These are phyloP conservation scores for Penicillium tannophilum DNA, from an alignment of 495 filamentous ascomycete genomes.

Conservation along the genomic window DNA sequence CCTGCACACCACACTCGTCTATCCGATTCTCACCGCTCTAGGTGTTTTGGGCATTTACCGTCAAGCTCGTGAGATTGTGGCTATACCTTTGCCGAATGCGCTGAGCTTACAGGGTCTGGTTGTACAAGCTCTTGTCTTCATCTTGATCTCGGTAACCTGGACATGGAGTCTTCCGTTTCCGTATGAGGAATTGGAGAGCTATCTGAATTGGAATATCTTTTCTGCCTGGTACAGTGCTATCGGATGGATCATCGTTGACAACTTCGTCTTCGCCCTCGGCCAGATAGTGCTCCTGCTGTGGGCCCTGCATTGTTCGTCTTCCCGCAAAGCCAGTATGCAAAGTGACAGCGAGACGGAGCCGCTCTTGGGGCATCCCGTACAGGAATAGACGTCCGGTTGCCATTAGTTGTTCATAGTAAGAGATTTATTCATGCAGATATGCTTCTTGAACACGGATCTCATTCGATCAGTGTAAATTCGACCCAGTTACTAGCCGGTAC, in stretches of 20 bases:
- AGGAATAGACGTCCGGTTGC: too few species aligned
- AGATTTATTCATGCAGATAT: not conserved
- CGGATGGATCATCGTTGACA: not conserved
- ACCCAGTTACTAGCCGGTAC: not conserved
- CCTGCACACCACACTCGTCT: too few species aligned
- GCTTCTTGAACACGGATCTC: not conserved
- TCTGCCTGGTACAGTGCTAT: not conserved
- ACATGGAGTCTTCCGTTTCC: not conserved
- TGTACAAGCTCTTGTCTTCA: not conserved
- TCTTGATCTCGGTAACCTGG: not conserved
- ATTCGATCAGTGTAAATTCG: not conserved
- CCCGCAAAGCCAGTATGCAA: not conserved
- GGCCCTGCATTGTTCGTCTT: not conserved
- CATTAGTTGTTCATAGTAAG: too few species aligned
- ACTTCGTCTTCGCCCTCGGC: not conserved
- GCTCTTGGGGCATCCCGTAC: not conserved
- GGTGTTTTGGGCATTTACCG: not conserved
- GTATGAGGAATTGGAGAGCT: not conserved
- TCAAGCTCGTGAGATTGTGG: not conserved
- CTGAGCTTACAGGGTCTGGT: not conserved
- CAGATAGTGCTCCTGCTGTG: not conserved
- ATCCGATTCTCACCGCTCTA: too few species aligned
- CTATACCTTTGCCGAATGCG: not conserved
- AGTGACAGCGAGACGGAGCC: not conserved
- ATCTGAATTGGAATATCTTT: not conserved